Conservation (phyloP, 108 stramenopile species). For the Pseudonitzschia delicatissima region DNA sequence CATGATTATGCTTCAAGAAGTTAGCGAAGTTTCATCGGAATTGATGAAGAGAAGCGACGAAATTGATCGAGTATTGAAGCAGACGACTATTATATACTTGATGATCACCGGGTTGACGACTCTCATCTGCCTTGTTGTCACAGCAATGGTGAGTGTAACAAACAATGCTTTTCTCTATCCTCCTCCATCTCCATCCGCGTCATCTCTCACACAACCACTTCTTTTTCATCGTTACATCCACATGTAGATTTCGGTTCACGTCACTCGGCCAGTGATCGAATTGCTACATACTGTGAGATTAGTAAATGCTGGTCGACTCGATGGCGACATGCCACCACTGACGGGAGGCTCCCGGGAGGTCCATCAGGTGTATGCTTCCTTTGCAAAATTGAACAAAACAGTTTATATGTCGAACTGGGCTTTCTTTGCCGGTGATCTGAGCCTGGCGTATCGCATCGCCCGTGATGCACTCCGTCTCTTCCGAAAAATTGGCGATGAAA, state of each 20-base stretch:
- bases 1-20: constrained; percentile 20
- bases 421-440: constrained; percentile 51
- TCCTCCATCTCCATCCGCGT: background rate
- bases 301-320: constrained; percentile 39
- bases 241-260: constrained; percentile 29
- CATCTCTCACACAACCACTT: too few relatives aligned
- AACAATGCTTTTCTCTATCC: background rate
- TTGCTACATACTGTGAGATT: constrained; percentile 33
- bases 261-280: constrained; percentile 35
- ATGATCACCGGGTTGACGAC: constrained; percentile 13
- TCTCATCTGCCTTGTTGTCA: constrained; percentile 21
- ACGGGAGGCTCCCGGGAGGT: constrained; percentile 47
- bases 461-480: constrained; percentile 52
- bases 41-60: constrained; percentile 13
- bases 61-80: constrained; percentile 11
- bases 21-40: constrained; percentile 15
- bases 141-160: constrained; percentile 18
- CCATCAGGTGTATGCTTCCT: constrained; percentile 42
- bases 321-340: constrained; percentile 48
- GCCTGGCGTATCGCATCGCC: constrained; percentile 40
- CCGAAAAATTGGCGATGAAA: constrained; percentile 52
- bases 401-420: constrained; percentile 51
- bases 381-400: constrained; percentile 54
- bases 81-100: constrained; percentile 17
- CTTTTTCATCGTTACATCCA: constrained; percentile 10